Base-by-base conservation (phyloP, 768 basidiomycete species). In the Pisolithus marmoratus region DNA sequence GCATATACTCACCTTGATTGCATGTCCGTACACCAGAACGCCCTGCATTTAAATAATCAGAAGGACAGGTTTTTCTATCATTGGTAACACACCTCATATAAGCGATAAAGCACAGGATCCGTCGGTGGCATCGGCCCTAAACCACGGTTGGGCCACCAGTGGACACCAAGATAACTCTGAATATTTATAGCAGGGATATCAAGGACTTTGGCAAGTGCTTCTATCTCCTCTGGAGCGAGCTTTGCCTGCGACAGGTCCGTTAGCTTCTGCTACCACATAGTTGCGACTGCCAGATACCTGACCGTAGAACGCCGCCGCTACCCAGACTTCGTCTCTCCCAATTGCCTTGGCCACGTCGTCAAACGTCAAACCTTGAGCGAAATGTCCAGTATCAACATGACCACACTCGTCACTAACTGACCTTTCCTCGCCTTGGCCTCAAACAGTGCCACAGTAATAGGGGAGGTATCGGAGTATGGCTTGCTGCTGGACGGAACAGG, bases 251-350 rank as follows among this genome's bases (percentile, higher is more conserved):
- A 9, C 42, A 36, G 40, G 44, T 48, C 23, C 29, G 20, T 43
- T 1, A 41, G 38, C n/a, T 27, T 17, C 48, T 24, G 27, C 1
- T 20, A 53, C 48, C 11, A 24, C 12, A 36, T 11, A 22, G 38
- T 15, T 34, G 34, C 34, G 12, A 34, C 14, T 34, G 48, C 24
- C 41, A 58, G 70, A 20, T 53, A 85, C 86, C 72, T 90, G 89
- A 7, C 84, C 89, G 58, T 89, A 90, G 68, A 92, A 87, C 45
- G 83, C 82, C 6, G 89, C 81, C 3, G 89, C 89, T 23, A 90
- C 75, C 87, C 87, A 92, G 23, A 91, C 76, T 60, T 92, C 90
- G 62, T 89, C 85, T 63, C 77, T 83, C 22, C 77, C 80, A 49
- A 92, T 77, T 7, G 72, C 73, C 52, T 82, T 72, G 11, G 77